Evolutionary conservation across 768 basidiomycete species (phyloP).

Genomic region (Phylloporus sp.): DNA sequence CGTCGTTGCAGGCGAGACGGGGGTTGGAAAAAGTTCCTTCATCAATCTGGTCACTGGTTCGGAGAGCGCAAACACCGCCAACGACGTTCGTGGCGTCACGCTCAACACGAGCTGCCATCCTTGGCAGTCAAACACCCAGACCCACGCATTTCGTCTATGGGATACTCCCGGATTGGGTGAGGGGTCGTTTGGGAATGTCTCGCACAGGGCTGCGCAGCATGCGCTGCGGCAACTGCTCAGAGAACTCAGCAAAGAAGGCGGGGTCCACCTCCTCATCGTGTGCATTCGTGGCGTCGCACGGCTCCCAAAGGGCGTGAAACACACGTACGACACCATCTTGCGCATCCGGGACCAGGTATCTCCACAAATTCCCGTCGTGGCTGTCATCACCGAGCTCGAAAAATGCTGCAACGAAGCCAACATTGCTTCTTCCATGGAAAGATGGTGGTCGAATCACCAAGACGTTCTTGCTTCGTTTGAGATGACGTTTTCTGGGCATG

Average conservation of each 20-base stretch:
- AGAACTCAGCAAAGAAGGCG: slow-evolving; percentile 17
- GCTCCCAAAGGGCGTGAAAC: slow-evolving; percentile 19
- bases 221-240: slow-evolving; percentile 15
- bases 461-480: neutral
- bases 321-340: slow-evolving; percentile 14
- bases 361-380: slow-evolving; percentile 19
- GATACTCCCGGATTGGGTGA: too few species aligned
- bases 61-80: slow-evolving; percentile 11
- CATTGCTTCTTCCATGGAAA: slow-evolving; percentile 20
- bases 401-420: slow-evolving; percentile 12
- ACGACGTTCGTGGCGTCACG: slow-evolving; percentile 23
- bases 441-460: slow-evolving; percentile 17
- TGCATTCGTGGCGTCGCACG: slow-evolving; percentile 20
- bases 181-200: slow-evolving; percentile 21
- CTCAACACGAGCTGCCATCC: slow-evolving; percentile 2
- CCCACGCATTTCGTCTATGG: slow-evolving; percentile 15
- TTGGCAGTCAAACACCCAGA: slow-evolving; percentile 17
- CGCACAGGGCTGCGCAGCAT: slow-evolving; percentile 17
- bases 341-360: slow-evolving; percentile 19
- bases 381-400: slow-evolving; percentile 23
- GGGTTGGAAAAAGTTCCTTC: too few species aligned
- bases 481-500: slow-evolving; percentile 18
- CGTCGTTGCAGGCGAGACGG: slow-evolving; percentile 19
- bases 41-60: slow-evolving; percentile 14
- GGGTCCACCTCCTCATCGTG: slow-evolving; percentile 23